phyloP scores from a whole-genome alignment of 129 eudicot genomes.

The Pulicaria dysenterica region DNA sequence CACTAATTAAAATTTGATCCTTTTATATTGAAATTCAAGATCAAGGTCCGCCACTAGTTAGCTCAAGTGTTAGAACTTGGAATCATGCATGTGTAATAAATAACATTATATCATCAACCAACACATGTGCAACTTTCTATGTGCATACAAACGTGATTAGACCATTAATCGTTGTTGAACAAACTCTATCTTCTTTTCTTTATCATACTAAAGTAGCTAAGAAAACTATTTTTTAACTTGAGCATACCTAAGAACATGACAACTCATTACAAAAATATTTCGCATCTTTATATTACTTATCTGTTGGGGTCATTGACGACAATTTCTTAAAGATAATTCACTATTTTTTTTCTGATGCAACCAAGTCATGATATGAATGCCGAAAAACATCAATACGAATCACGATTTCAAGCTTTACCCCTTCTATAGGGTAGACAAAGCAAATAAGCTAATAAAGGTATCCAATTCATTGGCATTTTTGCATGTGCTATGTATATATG shows the following conservation, averaged over 20 bases:
- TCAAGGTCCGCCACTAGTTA: too few species aligned
- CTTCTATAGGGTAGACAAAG: conserved; percentile 18
- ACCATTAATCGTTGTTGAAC: too few species aligned
- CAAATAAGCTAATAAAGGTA: conserved; percentile 20
- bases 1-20: too few species aligned
- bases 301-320: background rate
- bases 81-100: background rate
- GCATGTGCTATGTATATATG: conserved; percentile 14
- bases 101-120: background rate
- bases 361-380: background rate
- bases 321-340: background rate
- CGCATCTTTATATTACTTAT: background rate
- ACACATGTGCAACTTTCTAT: background rate
- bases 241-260: conserved; percentile 9
- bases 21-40: too few species aligned
- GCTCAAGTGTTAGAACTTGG: too few species aligned
- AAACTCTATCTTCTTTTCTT: too few species aligned
- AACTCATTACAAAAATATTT: background rate
- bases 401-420: conserved; percentile 12
- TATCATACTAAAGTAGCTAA: too few species aligned
- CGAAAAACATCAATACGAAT: background rate
- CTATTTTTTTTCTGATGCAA: background rate
- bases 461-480: conserved; percentile 1
- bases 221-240: too few species aligned
- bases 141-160: background rate